Conservation (phyloP, 176 grass and related monocot genomes). For the Aegilops sharonensis region DNA sequence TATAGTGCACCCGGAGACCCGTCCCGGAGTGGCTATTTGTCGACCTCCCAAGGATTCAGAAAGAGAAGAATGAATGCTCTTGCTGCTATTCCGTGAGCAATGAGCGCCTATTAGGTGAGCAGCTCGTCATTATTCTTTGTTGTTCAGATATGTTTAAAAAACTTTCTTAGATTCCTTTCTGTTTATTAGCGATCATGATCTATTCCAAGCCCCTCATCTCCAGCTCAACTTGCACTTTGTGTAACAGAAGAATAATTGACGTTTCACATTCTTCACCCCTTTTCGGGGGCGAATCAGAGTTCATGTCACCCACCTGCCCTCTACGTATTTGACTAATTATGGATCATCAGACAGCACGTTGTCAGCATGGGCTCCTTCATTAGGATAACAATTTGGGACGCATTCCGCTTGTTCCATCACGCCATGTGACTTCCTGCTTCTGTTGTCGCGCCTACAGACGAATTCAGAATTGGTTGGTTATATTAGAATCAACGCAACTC, state of each 20-base stretch:
- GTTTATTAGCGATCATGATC: not conserved
- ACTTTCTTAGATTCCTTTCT: not conserved
- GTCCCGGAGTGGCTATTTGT: not conserved
- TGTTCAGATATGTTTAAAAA: not conserved
- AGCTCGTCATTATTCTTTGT: not conserved
- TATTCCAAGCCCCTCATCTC: not conserved
- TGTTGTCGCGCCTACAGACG: not conserved
- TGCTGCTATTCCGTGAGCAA: not conserved
- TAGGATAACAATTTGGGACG: not conserved
- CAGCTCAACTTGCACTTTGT: conserved; percentile 25
- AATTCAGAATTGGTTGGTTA: not conserved
- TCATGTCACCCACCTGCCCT: not conserved
- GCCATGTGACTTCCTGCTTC: not conserved
- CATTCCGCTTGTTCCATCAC: not conserved
- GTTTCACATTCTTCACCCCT: not conserved
- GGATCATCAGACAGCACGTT: not conserved
- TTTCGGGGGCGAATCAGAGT: not conserved
- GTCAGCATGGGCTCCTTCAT: not conserved
- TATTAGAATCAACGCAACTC: not conserved
- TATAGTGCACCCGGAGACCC: not conserved
- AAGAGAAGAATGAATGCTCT: not conserved
- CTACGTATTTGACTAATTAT: not conserved
- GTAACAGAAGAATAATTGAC: not conserved
- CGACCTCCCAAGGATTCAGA: not conserved
- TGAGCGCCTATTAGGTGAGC: not conserved